Evolutionary conservation across 306 rosid genomes (phyloP), one percentile per base, ranked within the genome.

Genomic region (Begonia masoniana): DNA sequence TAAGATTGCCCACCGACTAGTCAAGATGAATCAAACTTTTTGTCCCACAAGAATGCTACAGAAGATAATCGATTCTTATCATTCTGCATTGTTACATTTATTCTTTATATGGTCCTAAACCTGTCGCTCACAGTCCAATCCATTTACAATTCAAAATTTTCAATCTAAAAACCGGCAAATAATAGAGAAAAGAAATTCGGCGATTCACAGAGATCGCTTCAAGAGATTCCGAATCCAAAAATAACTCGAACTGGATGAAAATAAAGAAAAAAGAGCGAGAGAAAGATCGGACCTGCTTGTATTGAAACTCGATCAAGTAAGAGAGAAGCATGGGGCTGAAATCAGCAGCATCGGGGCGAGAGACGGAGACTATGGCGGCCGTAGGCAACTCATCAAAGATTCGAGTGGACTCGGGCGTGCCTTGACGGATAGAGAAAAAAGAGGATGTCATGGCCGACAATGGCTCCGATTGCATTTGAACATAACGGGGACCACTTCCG

Each of bases 281-380:
- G 13, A 47, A 39, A 61, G 3, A 23, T 9, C 58, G 59, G 10
- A 74, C 99, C 85, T 91, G 94, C 72, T 81, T 86, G 71, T 86
- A 86, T 54, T 83, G 87, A 54, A 87, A 81, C 69, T 77, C 84
- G 65, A 86, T 83, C 15, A 91, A 79, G 71, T 91, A 86, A 35
- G 99, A 76, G 57, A 91, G 93, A 43, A 86, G 99, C 81, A 81
- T 74, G 66, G 99, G 99, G 60, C 93, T 91, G 53, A 91, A 72
- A 57, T 91, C 99, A 52, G 76, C 66, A 57, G 92, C 86, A 64
- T 91, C 99, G 11, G 99, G 99, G 5, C 99, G 96, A 17, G 99
- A 91, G 31, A 91, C 96, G 57, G 95, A 80, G 54, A 86, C 65
- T 59, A 86, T 91, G 55, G 67, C 35, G 53, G 99, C 94, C 57